Conservation (phyloP, 139 green algal genomes). For the Raphidocelis subcapitata region DNA sequence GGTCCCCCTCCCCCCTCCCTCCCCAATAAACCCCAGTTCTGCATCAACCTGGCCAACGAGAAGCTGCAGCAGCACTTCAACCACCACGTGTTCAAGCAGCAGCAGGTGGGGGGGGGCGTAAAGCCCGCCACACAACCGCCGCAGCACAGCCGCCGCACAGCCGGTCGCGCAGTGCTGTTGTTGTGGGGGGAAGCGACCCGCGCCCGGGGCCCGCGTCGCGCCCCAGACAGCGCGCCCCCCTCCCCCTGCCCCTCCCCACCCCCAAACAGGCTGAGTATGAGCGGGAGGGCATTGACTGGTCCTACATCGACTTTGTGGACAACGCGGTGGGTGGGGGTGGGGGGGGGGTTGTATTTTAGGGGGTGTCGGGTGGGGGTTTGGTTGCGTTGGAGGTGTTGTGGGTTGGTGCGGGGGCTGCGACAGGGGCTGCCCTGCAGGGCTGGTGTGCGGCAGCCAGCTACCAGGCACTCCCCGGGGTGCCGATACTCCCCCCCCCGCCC, state of each 20-base stretch:
- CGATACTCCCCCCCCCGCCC: no score
- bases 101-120: constrained; percentile 68
- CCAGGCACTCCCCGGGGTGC: no score
- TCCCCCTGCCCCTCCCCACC: no score
- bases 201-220: no score
- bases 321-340: neutral
- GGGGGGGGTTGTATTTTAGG: neutral
- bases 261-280: constrained; percentile 91
- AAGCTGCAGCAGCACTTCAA: constrained; percentile 99
- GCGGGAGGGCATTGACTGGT: constrained; percentile 97
- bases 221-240: no score
- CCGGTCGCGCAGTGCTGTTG: no score
- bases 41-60: constrained; percentile 99
- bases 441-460: no score
- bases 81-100: constrained; percentile 98
- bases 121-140: no score
- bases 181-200: no score
- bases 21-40: constrained; percentile 95
- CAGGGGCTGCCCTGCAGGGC: no score
- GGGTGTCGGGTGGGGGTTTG: neutral
- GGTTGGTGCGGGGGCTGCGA: no score
- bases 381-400: neutral
- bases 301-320: constrained; percentile 93
- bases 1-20: constrained; percentile 9
- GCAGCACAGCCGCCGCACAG: no score